Conservation (phyloP, 2,329 filamentous ascomycete species). For the Gremmenia infestans region DNA sequence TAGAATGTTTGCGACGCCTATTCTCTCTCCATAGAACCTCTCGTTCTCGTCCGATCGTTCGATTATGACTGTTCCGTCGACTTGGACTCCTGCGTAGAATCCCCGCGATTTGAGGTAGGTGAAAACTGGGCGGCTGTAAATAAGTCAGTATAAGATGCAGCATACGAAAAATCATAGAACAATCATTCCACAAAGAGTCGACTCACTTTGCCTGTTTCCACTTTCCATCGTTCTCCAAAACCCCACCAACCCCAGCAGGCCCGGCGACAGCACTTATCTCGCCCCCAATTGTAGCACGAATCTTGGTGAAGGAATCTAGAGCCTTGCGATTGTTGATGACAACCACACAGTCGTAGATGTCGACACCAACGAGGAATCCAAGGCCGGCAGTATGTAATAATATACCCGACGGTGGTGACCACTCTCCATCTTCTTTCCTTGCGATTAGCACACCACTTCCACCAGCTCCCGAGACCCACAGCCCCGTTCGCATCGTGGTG, state of each 20-base stretch:
- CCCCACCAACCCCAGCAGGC: constrained; percentile 68
- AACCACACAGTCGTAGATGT: constrained; percentile 93
- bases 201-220: constrained; percentile 54
- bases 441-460: constrained; percentile 85
- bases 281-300: constrained; percentile 74
- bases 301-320: constrained; percentile 75
- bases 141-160: constrained; percentile 5
- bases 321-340: constrained; percentile 86
- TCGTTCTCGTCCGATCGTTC: constrained; percentile 87
- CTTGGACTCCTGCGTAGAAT: constrained; percentile 79
- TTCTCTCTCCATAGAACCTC: constrained; percentile 69
- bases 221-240: constrained; percentile 28
- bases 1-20: constrained; percentile 59
- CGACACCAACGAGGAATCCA: constrained; percentile 85
- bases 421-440: constrained; percentile 77
- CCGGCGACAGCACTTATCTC: constrained; percentile 75
- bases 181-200: neutral
- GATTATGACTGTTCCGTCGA: constrained; percentile 82
- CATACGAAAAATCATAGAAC: neutral
- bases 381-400: constrained; percentile 84
- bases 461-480: constrained; percentile 88
- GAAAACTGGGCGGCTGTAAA: constrained; percentile 53
- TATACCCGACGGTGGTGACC: constrained; percentile 88
- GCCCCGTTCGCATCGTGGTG: constrained; percentile 88
- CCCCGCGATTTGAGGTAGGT: constrained; percentile 87